Evolutionary conservation across 2,329 filamentous ascomycete species (phyloP), one percentile per base, ranked within the genome.

Genomic region (Botryotinia narcissicola): DNA sequence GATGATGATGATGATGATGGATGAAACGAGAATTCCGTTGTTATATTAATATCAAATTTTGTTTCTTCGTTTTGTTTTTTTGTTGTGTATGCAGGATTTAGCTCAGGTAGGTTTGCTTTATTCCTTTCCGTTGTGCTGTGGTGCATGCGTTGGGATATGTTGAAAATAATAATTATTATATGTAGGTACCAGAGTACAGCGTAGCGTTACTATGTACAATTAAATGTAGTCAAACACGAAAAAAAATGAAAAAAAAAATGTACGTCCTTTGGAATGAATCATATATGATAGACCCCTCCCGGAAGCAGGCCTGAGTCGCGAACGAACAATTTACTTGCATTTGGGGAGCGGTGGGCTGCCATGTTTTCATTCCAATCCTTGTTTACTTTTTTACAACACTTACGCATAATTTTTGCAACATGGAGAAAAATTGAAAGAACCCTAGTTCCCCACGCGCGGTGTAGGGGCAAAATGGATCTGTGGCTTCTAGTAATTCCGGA

Each of bases 321-420:
- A 71, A 71, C 57, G 59, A 62, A 62, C n/a, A 70, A 35, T 68
- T 67, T 22, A 59, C 60, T 54, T 54, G 66, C 66, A 68, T 68
- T 40, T 54, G 66, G 37, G 42, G 64, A 63, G 70, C 70, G 70
- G 70, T 71, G 70, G 70, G 44, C 69, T 70, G 68, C 68, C 40
- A 46, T 44, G 42, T 48, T 68, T 68, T 51, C 35, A 40, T 40
- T 16, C 32, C 7, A 8, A 48, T 22, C 68, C 54, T n/a, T 71
- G 40, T 51, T 63, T 62, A 61, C 42, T 48, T 51, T 64, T 64
- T 16, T 37, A 62, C 35, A 40, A 63, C 29, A 62, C 25, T 70
- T 60, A 8, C 40, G n/a, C 35, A 51, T 32, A 54, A 20, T 37
- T 51, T 25, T 29, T 57, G 18, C 37, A n/a, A 25, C 25, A 40